Conservation (phyloP, 345 rosid genomes). For the Eucalyptus paniculata region DNA sequence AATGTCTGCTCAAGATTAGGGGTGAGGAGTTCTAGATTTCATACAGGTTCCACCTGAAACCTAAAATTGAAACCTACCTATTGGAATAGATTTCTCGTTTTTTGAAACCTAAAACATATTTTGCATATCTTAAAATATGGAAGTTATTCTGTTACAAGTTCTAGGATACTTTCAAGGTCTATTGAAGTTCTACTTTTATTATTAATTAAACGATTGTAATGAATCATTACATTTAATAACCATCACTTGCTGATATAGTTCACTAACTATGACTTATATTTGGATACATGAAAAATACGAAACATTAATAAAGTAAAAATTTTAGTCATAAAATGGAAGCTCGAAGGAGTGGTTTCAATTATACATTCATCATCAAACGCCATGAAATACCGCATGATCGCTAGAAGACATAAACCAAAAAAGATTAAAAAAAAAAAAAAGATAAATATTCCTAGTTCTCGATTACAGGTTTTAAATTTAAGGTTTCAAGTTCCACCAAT, state of each 20-base stretch:
- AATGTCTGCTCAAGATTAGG: rapidly evolving
- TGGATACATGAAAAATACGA: too few species aligned
- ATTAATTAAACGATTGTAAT: rapidly evolving
- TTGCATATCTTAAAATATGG: rapidly evolving
- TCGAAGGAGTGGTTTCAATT: rapidly evolving
- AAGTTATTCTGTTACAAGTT: rapidly evolving
- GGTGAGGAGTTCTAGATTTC: rapidly evolving
- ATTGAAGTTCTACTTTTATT: rapidly evolving
- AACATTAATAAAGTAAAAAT: rapidly evolving
- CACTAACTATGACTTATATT: too few species aligned
- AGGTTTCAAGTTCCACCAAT: rapidly evolving
- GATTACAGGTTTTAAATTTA: rapidly evolving
- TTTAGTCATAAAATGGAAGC: too few species aligned
- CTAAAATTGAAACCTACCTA: rapidly evolving
- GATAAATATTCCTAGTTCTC: too few species aligned
- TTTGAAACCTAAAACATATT: rapidly evolving
- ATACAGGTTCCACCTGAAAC: rapidly evolving
- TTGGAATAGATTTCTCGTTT: too few species aligned
- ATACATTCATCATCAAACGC: rapidly evolving
- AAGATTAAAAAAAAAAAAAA: too few species aligned
- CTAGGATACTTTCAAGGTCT: rapidly evolving
- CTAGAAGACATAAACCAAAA: too few species aligned
- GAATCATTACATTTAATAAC: too few species aligned
- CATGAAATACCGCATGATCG: rapidly evolving
- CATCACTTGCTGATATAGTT: rapidly evolving